Evolutionary conservation across 495 filamentous ascomycete species (phyloP).

Genomic region (Aspergillus wentii): DNA sequence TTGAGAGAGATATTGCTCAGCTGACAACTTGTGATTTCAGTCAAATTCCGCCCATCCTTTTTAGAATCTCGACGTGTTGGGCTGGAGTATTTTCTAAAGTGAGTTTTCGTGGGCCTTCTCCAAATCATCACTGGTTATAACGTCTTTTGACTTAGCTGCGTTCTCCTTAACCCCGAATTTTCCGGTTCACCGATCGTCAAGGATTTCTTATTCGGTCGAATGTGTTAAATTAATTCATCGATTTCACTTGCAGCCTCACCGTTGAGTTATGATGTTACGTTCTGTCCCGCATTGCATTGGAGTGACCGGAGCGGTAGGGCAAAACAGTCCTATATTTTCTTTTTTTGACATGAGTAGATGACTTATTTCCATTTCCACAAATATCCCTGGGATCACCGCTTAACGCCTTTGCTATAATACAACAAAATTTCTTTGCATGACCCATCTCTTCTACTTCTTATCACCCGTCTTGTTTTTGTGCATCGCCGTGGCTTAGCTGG

Average conservation of each 20-base stretch:
- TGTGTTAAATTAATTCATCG: constrained; percentile 26
- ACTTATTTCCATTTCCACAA: too few species aligned
- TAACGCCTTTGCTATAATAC: too few species aligned
- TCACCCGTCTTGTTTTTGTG: too few species aligned
- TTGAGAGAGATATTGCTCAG: not conserved
- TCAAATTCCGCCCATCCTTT: constrained; percentile 64
- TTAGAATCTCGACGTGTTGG: constrained; percentile 61
- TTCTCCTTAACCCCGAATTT: constrained; percentile 67
- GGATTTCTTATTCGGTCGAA: constrained; percentile 57
- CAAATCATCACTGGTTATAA: constrained; percentile 3
- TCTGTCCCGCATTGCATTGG: constrained; percentile 3
- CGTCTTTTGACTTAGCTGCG: constrained; percentile 39
- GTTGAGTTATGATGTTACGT: constrained; percentile 6
- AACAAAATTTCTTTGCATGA: too few species aligned
- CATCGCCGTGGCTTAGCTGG: too few species aligned
- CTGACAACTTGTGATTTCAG: constrained; percentile 31
- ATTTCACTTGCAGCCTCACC: not conserved
- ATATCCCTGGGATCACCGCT: too few species aligned
- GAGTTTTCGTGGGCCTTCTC: constrained; percentile 18
- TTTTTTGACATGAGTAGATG: constrained; percentile 1
- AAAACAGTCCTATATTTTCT: not conserved
- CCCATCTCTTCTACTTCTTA: too few species aligned
- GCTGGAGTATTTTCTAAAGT: constrained; percentile 70
- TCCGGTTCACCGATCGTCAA: constrained; percentile 64
- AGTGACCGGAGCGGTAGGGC: constrained; percentile 2